Base-by-base conservation (phyloP, 2,329 filamentous ascomycete species). In the Ceratocystis diversiconidia region DNA sequence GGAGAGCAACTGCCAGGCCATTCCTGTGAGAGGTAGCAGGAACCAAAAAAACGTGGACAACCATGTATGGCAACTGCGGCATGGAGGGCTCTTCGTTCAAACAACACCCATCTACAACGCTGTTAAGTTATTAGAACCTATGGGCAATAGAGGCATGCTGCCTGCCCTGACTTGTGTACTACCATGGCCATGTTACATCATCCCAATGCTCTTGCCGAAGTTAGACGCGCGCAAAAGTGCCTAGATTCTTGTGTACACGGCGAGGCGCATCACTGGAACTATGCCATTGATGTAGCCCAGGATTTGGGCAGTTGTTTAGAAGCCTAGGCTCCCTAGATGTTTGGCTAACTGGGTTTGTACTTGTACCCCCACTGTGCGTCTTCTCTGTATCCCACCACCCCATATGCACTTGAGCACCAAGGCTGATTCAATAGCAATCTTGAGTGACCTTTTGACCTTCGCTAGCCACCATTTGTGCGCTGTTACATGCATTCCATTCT, bases 121-220 rank as follows among this genome's bases (percentile, higher is more conserved):
- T 4, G 36, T 15, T 5, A 41, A 41, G 10, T 12, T 41, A 4
- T 0, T 15, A 5, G 4, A 41, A 12, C 36, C 12, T 41, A 12
- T 41, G 10, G 12, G 36, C 36, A 41, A 15, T 0, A 41, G 55
- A 32, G 28, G 17, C 55, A n/a, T 32, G 25, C 28, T 19, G 10
- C 10, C 36, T 41, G 12, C 12, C 4, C 25, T 59, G 12, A 17
- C 4, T 22, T 15, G 28, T 59, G 55, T 59, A 30, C 22, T 36
- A 36, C 55, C 55, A 59, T 12, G 28, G 17, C 15, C 25, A 36
- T 59, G 55, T 59, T 59, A 59, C 55, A 59, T 59, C 55, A 59
- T 59, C 55, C 22, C 25, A 59, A 59, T 2, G 55, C 28, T 59
- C 28, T 36, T 59, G 25, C 55, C 55, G 55, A 36, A 36, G 32